Evolutionary conservation across 352 stramenopile genomes (phyloP).

Genomic region (Phytophthora sansomeana): DNA sequence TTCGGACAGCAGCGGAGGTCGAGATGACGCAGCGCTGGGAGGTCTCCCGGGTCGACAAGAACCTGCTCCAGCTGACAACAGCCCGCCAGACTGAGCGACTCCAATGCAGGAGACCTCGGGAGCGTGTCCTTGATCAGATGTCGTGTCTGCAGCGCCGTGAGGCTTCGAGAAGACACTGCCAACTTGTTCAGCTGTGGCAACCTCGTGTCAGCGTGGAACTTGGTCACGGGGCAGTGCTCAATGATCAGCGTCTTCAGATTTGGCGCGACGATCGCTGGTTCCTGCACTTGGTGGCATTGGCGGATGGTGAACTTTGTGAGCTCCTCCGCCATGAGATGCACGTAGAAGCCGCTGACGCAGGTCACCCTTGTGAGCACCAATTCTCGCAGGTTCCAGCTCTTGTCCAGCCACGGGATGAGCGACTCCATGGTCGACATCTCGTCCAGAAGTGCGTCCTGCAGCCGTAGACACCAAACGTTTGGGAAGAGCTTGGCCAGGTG

Average conservation of each 20-base stretch:
- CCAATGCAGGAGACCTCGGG: constrained; percentile 27
- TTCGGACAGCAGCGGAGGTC: constrained; percentile 53
- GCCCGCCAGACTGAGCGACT: constrained; percentile 45
- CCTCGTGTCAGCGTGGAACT: constrained; percentile 50
- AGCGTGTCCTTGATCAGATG: constrained; percentile 59
- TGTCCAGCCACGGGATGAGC: constrained; percentile 40
- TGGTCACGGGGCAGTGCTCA: constrained; percentile 51
- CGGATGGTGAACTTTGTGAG: constrained; percentile 58
- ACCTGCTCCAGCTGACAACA: constrained; percentile 71
- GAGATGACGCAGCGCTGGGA: constrained; percentile 54
- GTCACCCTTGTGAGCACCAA: constrained; percentile 58
- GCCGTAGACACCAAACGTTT: constrained; percentile 44
- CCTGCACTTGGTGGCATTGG: constrained; percentile 70
- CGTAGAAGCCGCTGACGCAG: constrained; percentile 52
- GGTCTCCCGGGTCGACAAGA: constrained; percentile 58
- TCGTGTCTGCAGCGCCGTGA: constrained; percentile 50
- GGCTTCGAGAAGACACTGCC: constrained; percentile 52
- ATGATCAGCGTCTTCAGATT: constrained; percentile 50
- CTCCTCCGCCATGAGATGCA: constrained; percentile 49
- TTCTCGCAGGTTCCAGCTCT: constrained; percentile 44
- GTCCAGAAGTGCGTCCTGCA: constrained; percentile 44
- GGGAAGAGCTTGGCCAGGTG: constrained; percentile 47
- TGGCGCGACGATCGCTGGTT: constrained; percentile 45
- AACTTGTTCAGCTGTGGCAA: constrained; percentile 60
- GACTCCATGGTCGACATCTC: constrained; percentile 40